phyloP scores from a whole-genome alignment of 768 basidiomycete species.

The Russula lepida region DNA sequence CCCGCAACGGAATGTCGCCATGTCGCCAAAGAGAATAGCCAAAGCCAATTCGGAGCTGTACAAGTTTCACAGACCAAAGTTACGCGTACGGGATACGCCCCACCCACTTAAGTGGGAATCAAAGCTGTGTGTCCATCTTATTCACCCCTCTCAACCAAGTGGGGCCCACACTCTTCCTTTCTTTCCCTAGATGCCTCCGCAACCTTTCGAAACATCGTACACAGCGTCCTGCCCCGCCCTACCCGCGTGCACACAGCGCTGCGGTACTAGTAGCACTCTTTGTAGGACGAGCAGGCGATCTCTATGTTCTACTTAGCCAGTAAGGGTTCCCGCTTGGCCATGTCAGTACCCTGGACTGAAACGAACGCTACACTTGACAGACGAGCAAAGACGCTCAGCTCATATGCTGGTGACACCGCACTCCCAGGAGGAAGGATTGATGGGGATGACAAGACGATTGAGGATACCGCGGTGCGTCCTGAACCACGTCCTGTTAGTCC shows the following conservation, averaged over 20 bases:
- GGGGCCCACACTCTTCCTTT: background rate
- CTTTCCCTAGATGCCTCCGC: constrained; percentile 5
- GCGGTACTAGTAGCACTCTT: constrained; percentile 82
- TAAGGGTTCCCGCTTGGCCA: constrained; percentile 29
- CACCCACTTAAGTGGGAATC: constrained; percentile 20
- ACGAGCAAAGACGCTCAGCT: constrained; percentile 59
- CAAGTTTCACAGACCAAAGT: constrained; percentile 20
- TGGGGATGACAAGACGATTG: constrained; percentile 51
- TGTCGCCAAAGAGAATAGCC: no score
- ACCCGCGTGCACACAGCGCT: constrained; percentile 54
- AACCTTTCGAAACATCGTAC: constrained; percentile 13
- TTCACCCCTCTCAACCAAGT: background rate
- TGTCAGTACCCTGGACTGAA: background rate
- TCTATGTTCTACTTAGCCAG: constrained; percentile 82
- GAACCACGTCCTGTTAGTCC: background rate
- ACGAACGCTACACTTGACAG: constrained; percentile 31
- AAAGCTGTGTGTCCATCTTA: constrained; percentile 5
- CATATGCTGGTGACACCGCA: constrained; percentile 84
- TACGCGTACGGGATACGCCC: constrained; percentile 17
- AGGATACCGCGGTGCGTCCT: constrained; percentile 69
- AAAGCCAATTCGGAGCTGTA: constrained; percentile 20
- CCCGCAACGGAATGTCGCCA: background rate
- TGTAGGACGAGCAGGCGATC: constrained; percentile 71
- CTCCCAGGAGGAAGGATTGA: constrained; percentile 84
- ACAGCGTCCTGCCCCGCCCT: constrained; percentile 23